phyloP scores from a whole-genome alignment of 352 stramenopile genomes.

The Pythium apleroticum region DNA sequence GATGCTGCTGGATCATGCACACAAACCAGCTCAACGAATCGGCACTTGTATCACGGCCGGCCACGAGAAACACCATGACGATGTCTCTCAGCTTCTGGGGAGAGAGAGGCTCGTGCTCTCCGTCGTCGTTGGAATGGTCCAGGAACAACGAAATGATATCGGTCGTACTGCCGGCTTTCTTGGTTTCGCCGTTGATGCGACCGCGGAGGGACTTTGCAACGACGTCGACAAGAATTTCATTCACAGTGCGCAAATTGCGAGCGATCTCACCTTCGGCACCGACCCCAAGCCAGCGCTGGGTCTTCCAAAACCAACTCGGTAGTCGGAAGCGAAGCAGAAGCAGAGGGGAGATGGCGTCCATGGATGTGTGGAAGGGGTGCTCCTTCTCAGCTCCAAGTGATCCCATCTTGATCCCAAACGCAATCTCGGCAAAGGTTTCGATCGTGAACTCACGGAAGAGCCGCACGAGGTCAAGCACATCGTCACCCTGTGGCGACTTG shows the following conservation, averaged over 20 bases:
- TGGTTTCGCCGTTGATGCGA: slow-evolving; percentile 1
- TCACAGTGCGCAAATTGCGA: slow-evolving; percentile 24
- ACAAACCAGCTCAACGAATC: slow-evolving; percentile 63
- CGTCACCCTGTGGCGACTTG: not conserved
- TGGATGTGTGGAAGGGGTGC: slow-evolving; percentile 32
- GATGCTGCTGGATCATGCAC: slow-evolving; percentile 45
- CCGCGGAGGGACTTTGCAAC: slow-evolving; percentile 28
- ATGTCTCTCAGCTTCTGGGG: slow-evolving; percentile 37
- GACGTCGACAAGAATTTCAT: slow-evolving; percentile 30
- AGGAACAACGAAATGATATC: slow-evolving; percentile 42
- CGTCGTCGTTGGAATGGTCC: slow-evolving; percentile 18
- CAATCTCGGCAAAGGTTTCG: slow-evolving; percentile 41
- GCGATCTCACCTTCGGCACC: slow-evolving; percentile 28
- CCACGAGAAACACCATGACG: slow-evolving; percentile 46
- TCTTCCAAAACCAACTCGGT: slow-evolving; percentile 40
- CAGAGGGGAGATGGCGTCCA: slow-evolving; percentile 25
- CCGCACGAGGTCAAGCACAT: slow-evolving; percentile 18
- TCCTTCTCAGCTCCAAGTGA: slow-evolving; percentile 22
- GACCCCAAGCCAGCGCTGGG: slow-evolving; percentile 25
- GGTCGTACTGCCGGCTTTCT: slow-evolving; percentile 7
- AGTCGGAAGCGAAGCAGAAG: slow-evolving; percentile 25
- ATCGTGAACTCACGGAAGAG: slow-evolving; percentile 36
- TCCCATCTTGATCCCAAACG: slow-evolving; percentile 33
- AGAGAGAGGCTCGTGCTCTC: slow-evolving; percentile 9
- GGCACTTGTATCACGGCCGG: slow-evolving; percentile 53